phyloP scores from a whole-genome alignment of 371 early-diverging fungal genomes.

The Choanephora cucurbitarum region DNA sequence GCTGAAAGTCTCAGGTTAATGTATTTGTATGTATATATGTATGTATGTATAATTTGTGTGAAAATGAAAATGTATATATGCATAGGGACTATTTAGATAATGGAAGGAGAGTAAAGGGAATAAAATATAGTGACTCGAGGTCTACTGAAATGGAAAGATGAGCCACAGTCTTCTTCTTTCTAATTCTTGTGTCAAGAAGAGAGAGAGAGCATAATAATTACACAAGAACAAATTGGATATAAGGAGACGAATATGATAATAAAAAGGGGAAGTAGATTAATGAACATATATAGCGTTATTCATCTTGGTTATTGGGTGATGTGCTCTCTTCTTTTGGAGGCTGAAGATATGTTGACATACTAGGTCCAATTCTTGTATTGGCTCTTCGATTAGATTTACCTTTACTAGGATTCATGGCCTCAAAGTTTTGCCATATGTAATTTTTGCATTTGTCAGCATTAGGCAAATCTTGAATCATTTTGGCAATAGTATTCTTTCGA shows the following conservation, averaged over 20 bases:
- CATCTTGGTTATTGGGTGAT: background rate
- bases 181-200: background rate
- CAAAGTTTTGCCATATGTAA: constrained; percentile 72
- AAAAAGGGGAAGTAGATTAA: background rate
- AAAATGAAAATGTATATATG: background rate
- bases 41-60: background rate
- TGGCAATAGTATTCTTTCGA: constrained; percentile 78
- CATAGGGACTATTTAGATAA: background rate
- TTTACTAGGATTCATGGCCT: constrained; percentile 34
- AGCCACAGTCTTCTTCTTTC: background rate
- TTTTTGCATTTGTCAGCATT: constrained; percentile 71
- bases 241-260: background rate
- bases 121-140: too few relatives aligned
- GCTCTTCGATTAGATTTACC: constrained; percentile 30
- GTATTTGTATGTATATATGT: background rate
- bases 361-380: constrained; percentile 10
- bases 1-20: background rate
- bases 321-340: background rate
- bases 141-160: too few relatives aligned
- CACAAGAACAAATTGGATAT: background rate
- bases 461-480: constrained; percentile 85
- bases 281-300: background rate
- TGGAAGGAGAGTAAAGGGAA: background rate
- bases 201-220: background rate
- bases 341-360: background rate